Evolutionary conservation across 306 rosid species (phyloP), one percentile per base, ranked within the genome.

Genomic region (Parietaria judaica): DNA sequence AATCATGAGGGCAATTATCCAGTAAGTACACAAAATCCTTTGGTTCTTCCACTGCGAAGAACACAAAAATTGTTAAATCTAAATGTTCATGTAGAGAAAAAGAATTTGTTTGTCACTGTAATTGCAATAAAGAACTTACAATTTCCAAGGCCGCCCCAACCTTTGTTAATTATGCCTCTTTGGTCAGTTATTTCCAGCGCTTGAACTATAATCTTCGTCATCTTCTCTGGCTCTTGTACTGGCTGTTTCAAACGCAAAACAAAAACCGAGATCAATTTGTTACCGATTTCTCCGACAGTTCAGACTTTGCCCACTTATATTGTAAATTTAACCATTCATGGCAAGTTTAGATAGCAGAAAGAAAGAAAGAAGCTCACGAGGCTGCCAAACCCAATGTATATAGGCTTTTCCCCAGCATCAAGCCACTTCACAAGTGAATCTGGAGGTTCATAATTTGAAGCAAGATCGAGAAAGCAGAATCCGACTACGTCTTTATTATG

Each of bases 381-480:
- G 86, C 97, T 91, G 37, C 97, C 97, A 70, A 91, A 91, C 78
- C 97, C 97, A 72, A 87, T 69, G 65, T 91, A 91, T 50, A 91
- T 81, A 64, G 97, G 97, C 59, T 16, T 66, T 47, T 73, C 65
- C 57, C 96, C 97, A 64, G 74, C 86, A 72, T 73, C 74, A 69
- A 91, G 90, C 96, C 96, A 91, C 70, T 81, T 75, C 64, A 77
- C 83, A 35, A 91, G 87, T 9, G 82, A 61, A 53, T 74, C 69
- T 5, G 89, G 91, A n/a, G 96, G 96, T 72, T 80, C 80, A 74
- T 83, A 87, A 58, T 75, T 81, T 61, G 96, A 87, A 66, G 95
- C 97, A 72, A 91, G 95, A 75, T 91, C 96, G 69, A 91, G 96
- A 79, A 91, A 91, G 86, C 97, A 91, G 72, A 91, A 91, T 64